Conservation (phyloP, 2,329 filamentous ascomycete genomes). For the Amylocarpus encephaloides region DNA sequence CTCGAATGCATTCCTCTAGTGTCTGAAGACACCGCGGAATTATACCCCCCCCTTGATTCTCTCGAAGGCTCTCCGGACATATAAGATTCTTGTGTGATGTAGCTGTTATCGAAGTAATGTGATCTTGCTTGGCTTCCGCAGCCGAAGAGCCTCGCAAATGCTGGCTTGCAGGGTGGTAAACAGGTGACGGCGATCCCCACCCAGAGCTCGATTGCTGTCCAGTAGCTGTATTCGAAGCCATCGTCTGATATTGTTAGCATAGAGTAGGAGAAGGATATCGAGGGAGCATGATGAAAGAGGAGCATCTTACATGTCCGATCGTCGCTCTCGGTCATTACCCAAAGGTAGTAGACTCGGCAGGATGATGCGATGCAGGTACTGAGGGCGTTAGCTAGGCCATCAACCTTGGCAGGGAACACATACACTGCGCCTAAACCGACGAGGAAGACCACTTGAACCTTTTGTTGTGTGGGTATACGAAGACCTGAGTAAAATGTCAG, state of each 20-base stretch:
- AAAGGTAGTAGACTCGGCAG: background rate
- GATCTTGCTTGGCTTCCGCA: background rate
- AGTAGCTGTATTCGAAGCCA: constrained; percentile 4
- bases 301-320: constrained; percentile 3
- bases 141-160: background rate
- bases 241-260: background rate
- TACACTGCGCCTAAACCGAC: constrained; percentile 3
- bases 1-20: too few relatives aligned
- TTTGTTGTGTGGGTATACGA: background rate
- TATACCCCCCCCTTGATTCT: too few relatives aligned
- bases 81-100: too few relatives aligned
- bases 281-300: background rate
- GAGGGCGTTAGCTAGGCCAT: background rate
- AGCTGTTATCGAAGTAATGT: background rate
- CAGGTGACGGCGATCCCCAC: constrained; percentile 1
- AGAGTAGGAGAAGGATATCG: background rate
- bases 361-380: constrained; percentile 4
- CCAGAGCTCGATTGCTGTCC: constrained; percentile 5
- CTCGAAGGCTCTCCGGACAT: too few relatives aligned
- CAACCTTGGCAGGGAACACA: background rate
- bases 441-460: constrained; percentile 4
- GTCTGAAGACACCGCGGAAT: too few relatives aligned
- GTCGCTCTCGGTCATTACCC: background rate
- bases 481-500: background rate
- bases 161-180: constrained; percentile 4